These are phyloP conservation scores for Nakazawaea holstii DNA, from an alignment of 805 yeast species.

Conservation along the genomic window DNA sequence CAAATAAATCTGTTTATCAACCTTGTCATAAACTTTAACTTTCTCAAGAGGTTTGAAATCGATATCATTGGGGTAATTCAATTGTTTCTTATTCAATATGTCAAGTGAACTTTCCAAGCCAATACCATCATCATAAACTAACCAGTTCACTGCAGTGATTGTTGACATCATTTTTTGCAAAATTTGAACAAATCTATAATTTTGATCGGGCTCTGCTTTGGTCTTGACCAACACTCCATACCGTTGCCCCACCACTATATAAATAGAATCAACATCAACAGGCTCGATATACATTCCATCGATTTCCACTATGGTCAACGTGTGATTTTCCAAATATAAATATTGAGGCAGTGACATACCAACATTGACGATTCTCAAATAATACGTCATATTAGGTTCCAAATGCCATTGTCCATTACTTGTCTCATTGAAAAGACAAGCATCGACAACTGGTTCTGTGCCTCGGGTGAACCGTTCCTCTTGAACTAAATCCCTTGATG, in stretches of 20 bases:
- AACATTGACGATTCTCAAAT: constrained; percentile 43
- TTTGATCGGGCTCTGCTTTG: constrained; percentile 24
- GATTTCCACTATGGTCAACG: constrained; percentile 47
- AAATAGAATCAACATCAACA: constrained; percentile 38
- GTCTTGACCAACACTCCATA: constrained; percentile 35
- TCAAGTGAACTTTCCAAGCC: constrained; percentile 29
- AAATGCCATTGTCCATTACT: constrained; percentile 37
- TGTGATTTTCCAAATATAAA: constrained; percentile 45
- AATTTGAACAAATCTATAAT: constrained; percentile 32
- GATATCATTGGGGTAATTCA: constrained; percentile 29
- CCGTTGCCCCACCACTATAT: constrained; percentile 35
- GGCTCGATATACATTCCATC: constrained; percentile 56
- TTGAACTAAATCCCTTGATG: constrained; percentile 28
- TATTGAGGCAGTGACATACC: constrained; percentile 57
- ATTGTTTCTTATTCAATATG: constrained; percentile 24
- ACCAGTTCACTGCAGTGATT: constrained; percentile 29
- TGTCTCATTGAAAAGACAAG: constrained; percentile 41
- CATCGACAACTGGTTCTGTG: constrained; percentile 44
- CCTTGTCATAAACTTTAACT: constrained; percentile 18
- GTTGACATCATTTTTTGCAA: constrained; percentile 39
- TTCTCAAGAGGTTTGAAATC: constrained; percentile 24
- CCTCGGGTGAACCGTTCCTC: constrained; percentile 36
- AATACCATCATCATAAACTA: constrained; percentile 19
- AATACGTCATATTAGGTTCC: constrained; percentile 37
- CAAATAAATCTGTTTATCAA: constrained; percentile 24